Evolutionary conservation across 2,329 filamentous ascomycete genomes (phyloP), one percentile per base, ranked within the genome.

Genomic region (Colletotrichum lupini): DNA sequence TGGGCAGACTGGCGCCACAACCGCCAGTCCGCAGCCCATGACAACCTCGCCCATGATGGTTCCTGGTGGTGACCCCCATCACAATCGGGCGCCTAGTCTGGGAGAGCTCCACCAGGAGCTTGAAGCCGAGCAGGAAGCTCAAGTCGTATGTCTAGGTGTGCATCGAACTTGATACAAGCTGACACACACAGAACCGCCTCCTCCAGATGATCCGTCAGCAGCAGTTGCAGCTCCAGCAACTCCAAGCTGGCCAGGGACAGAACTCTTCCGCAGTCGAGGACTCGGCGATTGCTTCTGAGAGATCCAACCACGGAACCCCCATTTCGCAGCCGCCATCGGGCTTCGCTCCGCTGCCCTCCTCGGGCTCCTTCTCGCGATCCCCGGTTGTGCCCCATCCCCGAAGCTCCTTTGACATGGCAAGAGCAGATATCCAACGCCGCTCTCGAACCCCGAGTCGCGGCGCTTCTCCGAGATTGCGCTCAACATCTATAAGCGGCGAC

Each of bases 81-180:
- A 93, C 78, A 89, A 90, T 76, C 87, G 93, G 61, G 84, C 92
- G 0, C 92, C 92, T 2, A 95, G 93, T 79, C 82, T 95, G 74
- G 93, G 93, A 22, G 93, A 95, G 81, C 88, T 95, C 55, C 93
- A 95, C 77, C 93, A 95, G 79, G 92, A 95, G 82, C 86, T 95
- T 1, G 93, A 95, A 81, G 92, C 91, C 66, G 93, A 95, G 82
- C 93, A 95, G 80, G 93, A 95, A 79, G 92, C 91, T 28, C 93
- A 95, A 82, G 93, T 95, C 75, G 91, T 92, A 84, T 63, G 89
- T 82, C 19, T 56, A 22, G 8, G 30, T 32, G 22, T 19, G 9
- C n/a, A 22, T 19, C 3, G 12, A 5, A 55, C 12, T 5, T 6
- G 49, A 2, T 49, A 46, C 28, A 66, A 6, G 42, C 63, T 74